Base-by-base conservation (phyloP, 768 basidiomycete genomes). In the Lyophyllum shimeji region DNA sequence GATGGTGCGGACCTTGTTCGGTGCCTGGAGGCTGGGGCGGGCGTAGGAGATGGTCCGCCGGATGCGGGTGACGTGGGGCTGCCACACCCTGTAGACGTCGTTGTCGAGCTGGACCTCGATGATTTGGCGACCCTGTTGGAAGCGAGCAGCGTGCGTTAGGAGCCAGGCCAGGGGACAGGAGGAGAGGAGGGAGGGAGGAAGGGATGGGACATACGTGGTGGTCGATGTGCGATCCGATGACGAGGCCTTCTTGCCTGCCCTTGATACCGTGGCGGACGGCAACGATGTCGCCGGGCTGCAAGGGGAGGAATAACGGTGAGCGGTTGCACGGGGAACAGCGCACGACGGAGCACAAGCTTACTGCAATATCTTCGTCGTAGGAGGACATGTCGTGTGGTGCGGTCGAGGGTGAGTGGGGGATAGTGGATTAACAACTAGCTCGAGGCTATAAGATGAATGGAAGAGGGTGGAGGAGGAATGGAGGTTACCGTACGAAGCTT, bases 51-150 rank as follows among this genome's bases (percentile, higher is more conserved):
- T 79, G 45, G 86, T 87, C 59, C 91, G 87, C 64, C 79, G 82
- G 53, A 93, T 83, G 60, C 88, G 87, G 56, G 89, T 88, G 48
- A 93, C 85, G 44, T 82, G 76, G n/a, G 90, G 91, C 66, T 87
- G 86, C 85, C 83, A 88, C 43, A 87, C 85, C 53, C 86, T 74
- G 80, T 86, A 88, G 53, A 90, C 65, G 53, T 88, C 83, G 25
- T 77, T 76, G 55, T 92, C 89, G 55, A 94, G 82, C 66, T 89
- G 90, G 27, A 94, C 87, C 66, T 92, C 88, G 58, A 94, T 74
- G 61, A 93, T 80, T 74, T 90, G 88, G 54, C 90, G 86, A 51
- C 90, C 91, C 91, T 93, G 51, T 48, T 45, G 33, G 50, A 17
- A 33, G 6, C 31, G 31, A 33, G n/a, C 29, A 29, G 5, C 29